Base-by-base conservation (phyloP, 2,329 filamentous ascomycete species). In the Domatiomyces catenatus region DNA sequence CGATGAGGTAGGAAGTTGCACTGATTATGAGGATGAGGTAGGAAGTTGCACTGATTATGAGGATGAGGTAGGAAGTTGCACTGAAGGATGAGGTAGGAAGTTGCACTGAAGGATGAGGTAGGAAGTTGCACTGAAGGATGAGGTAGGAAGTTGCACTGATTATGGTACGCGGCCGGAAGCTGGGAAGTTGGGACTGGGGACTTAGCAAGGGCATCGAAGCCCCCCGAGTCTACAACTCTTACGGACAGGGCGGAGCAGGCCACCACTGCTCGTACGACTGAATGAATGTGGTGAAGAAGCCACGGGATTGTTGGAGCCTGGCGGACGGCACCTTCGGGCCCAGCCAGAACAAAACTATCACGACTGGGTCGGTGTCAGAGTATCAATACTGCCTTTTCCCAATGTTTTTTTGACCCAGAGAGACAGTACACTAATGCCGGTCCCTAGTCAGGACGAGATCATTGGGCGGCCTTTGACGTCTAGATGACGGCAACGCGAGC, bases 171-270 rank as follows among this genome's bases (percentile, higher is more conserved):
- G 19, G 71, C 86, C 5, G 75, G 77, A 28, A 65, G 79, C 26
- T 77, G 79, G 0, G 70, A 74, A 50, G 69, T 90, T 55, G 77
- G 78, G 1, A 70, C 68, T n/a, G n/a, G n/a, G n/a, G n/a, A n/a
- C n/a, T n/a, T 53, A 77, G 83, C 2, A 74, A 81, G 65, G 83
- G 86, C 0, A 76, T 89, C 22, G 77, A 86, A 63, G 81, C 75
- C 18, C 18, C 65, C 94, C 54, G 80, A 82, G 63, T 73, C 94
- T 18, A 74, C 49, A 86, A 90, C 64, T 71, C 70, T 53, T 71
- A 71, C 53, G 69, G 69, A 15, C 67, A 70, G 62, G 69, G 67
- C 15, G 69, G 68, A 5, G 70, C 67, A 52, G 88, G 88, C 8
- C 94, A 77, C 56, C 76, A 79, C 59, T 67, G 69, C 22, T 75